Evolutionary conservation across 2,329 filamentous ascomycete genomes (phyloP).

Genomic region (Cladobotryum protrusum): DNA sequence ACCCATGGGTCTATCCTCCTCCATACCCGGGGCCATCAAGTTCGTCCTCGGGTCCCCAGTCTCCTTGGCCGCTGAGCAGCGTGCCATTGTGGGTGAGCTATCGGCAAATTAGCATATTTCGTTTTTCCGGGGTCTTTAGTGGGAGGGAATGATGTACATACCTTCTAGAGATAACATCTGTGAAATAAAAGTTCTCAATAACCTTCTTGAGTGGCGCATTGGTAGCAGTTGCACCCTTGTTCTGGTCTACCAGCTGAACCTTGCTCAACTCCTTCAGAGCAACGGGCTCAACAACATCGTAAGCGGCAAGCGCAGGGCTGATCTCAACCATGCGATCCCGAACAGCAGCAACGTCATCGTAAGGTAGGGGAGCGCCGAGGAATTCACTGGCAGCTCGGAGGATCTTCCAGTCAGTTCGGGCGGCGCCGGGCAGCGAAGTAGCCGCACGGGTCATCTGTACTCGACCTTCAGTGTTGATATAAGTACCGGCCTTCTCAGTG

Average conservation of each 20-base stretch:
- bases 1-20: constrained; percentile 55
- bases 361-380: constrained; percentile 77
- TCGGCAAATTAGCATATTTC: constrained; percentile 17
- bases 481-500: constrained; percentile 94
- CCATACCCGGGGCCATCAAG: constrained; percentile 67
- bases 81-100: constrained; percentile 96
- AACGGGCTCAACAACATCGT: constrained; percentile 84
- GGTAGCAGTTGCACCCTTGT: constrained; percentile 75
- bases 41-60: constrained; percentile 72
- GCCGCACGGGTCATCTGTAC: constrained; percentile 91
- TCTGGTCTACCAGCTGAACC: constrained; percentile 92
- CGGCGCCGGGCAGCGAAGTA: constrained; percentile 79
- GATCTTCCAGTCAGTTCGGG: constrained; percentile 98
- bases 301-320: constrained; percentile 79
- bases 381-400: constrained; percentile 90
- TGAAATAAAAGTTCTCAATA: constrained; percentile 97
- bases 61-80: constrained; percentile 89
- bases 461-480: constrained; percentile 95
- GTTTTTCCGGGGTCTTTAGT: not conserved
- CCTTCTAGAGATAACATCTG: constrained; percentile 94
- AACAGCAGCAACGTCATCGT: constrained; percentile 84
- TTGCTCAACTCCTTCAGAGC: constrained; percentile 72
- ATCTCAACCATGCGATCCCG: constrained; percentile 94
- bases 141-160: constrained; percentile 38
- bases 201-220: constrained; percentile 73